Conservation (phyloP, 345 rosid species). For the Eucalyptus marginata region DNA sequence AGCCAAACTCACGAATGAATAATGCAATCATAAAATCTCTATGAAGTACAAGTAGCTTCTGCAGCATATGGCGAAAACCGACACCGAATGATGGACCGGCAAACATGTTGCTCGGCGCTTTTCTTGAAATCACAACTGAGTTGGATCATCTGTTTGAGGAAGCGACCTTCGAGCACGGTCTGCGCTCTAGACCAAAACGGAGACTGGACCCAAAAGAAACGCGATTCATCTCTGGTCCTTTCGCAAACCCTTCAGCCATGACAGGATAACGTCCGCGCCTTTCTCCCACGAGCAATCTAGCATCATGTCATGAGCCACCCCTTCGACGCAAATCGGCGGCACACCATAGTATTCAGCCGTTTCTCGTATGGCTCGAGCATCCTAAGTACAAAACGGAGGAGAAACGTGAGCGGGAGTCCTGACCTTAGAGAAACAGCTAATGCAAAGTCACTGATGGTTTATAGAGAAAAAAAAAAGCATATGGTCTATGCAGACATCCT, state of each 20-base stretch:
- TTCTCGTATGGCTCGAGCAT: slow-evolving; percentile 47
- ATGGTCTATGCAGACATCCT: not conserved
- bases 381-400: slow-evolving; percentile 14
- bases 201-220: not conserved
- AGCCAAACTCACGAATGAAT: not conserved
- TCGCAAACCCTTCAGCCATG: slow-evolving; percentile 36
- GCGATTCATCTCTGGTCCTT: not conserved
- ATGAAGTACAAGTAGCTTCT: not conserved
- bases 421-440: not conserved
- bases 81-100: not conserved
- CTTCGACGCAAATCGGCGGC: slow-evolving; percentile 45
- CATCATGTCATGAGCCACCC: slow-evolving; percentile 91
- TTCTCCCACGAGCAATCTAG: slow-evolving; percentile 72
- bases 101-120: not conserved
- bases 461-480: too few relatives aligned
- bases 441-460: not conserved
- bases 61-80: not conserved
- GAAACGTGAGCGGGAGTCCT: not conserved
- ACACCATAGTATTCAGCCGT: slow-evolving; percentile 55
- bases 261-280: slow-evolving; percentile 40
- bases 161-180: not conserved
- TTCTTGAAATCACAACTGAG: not conserved
- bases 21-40: not conserved
- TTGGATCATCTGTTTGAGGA: not conserved
- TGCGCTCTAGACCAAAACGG: not conserved